Evolutionary conservation across 371 early-diverging fungal genomes (phyloP).

Genomic region (Encephalitozoon intestinalis): DNA sequence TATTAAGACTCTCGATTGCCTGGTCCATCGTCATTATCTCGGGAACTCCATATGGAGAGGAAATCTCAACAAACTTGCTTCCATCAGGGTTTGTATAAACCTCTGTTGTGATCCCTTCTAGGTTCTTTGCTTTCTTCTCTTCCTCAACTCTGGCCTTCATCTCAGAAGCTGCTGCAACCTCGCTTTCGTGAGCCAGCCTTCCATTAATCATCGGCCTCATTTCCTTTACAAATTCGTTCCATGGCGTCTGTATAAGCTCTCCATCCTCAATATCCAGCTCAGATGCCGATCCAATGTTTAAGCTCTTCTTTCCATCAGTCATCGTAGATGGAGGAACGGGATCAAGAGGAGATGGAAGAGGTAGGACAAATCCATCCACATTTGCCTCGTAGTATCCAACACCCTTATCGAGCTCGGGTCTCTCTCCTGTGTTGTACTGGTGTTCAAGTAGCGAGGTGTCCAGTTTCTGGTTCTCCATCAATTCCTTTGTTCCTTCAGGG

Average conservation of each 20-base stretch:
- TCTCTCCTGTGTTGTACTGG: constrained; percentile 47
- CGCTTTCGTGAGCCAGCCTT: constrained; percentile 10
- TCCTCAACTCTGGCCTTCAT: constrained; percentile 2
- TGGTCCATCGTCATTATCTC: constrained; percentile 37
- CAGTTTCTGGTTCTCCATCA: constrained; percentile 50
- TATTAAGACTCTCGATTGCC: constrained; percentile 27
- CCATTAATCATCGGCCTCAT: constrained; percentile 35
- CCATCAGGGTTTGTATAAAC: constrained; percentile 47
- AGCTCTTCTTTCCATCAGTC: constrained; percentile 9
- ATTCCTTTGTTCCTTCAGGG: constrained; percentile 24
- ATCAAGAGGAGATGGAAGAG: constrained; percentile 37
- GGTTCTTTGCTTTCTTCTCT: constrained; percentile 25
- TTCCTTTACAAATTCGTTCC: constrained; percentile 31
- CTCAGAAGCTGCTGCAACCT: not conserved
- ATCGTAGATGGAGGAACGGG: constrained; percentile 10
- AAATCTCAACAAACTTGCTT: constrained; percentile 18
- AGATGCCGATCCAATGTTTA: constrained; percentile 29
- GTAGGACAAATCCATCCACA: constrained; percentile 12
- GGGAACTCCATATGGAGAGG: constrained; percentile 46
- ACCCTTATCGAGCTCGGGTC: constrained; percentile 33
- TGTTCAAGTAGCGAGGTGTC: constrained; percentile 34
- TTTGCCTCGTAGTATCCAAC: constrained; percentile 44
- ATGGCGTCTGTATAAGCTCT: constrained; percentile 20
- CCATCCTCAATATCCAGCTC: constrained; percentile 42
- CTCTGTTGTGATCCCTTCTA: constrained; percentile 24